A percentile compares a stretch with the other conserved stretches of the same genome.
These are phyloP conservation scores for Syzygium grande DNA, from an alignment of 345 rosid genomes.

Conservation along the genomic window DNA sequence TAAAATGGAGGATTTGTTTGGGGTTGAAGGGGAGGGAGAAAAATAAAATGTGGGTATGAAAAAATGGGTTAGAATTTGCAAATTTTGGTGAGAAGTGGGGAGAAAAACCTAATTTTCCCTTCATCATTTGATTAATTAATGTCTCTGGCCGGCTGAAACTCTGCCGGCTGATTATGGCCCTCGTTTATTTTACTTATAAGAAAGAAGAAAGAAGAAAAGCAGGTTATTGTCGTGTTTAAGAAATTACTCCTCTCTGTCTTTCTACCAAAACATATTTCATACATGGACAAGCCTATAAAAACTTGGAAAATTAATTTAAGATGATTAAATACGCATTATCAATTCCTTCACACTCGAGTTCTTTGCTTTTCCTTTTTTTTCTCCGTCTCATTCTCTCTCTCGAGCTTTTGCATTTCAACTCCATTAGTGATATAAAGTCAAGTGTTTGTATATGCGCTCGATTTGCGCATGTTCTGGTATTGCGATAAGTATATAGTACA, in stretches of 20 bases:
- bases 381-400: neutral
- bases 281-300: neutral
- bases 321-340: neutral
- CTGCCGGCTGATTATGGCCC: neutral
- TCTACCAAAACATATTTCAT: neutral
- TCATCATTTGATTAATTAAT: neutral
- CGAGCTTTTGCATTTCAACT: neutral
- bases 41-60: neutral
- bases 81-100: neutral
- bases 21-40: neutral
- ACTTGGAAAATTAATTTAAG: neutral
- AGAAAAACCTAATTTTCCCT: neutral
- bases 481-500: no score
- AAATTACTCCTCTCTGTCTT: neutral
- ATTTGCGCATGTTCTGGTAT: neutral
- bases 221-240: neutral
- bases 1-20: neutral
- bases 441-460: neutral
- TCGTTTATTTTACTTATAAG: neutral
- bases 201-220: neutral
- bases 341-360: neutral
- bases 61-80: neutral
- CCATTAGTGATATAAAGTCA: neutral
- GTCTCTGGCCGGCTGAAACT: neutral
- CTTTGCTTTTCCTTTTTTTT: neutral